These are phyloP conservation scores for Daldinia loculata DNA, from an alignment of 495 filamentous ascomycete species.

Conservation along the genomic window DNA sequence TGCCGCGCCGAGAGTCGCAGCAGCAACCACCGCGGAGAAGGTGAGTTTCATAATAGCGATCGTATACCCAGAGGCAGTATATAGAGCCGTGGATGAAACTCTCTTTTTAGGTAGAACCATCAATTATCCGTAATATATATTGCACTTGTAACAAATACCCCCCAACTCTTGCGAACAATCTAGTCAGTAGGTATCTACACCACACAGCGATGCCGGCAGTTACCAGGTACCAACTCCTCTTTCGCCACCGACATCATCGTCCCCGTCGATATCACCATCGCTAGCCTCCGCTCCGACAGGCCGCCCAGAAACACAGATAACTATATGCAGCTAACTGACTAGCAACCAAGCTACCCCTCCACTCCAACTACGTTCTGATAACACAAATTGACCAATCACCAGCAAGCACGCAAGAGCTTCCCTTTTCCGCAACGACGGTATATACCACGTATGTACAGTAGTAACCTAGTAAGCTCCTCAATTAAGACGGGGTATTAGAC, in stretches of 20 bases:
- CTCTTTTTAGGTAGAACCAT: background rate
- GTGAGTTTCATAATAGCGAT: conserved; percentile 15
- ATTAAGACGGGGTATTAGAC: conserved; percentile 7
- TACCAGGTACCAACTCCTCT: conserved; percentile 2
- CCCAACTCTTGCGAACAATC: background rate
- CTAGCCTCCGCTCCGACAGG: conserved; percentile 1
- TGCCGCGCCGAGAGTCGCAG: conserved; percentile 22
- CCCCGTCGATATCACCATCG: conserved; percentile 26
- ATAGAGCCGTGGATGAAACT: background rate
- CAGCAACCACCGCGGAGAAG: conserved; percentile 10
- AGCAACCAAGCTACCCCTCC: background rate
- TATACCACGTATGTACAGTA: background rate
- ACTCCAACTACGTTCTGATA: conserved; percentile 9
- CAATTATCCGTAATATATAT: background rate
- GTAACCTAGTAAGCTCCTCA: conserved; percentile 6
- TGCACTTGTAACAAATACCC: background rate
- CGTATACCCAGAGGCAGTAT: background rate
- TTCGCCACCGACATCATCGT: conserved; percentile 21
- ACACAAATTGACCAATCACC: conserved; percentile 23
- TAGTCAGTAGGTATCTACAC: background rate
- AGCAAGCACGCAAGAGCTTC: background rate
- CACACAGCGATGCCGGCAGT: conserved; percentile 17
- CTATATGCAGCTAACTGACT: background rate
- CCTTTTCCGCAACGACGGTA: background rate
- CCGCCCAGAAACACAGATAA: background rate